Evolutionary conservation across 1,284 basidiomycete genomes (phyloP).

Genomic region (Boletus mariae): DNA sequence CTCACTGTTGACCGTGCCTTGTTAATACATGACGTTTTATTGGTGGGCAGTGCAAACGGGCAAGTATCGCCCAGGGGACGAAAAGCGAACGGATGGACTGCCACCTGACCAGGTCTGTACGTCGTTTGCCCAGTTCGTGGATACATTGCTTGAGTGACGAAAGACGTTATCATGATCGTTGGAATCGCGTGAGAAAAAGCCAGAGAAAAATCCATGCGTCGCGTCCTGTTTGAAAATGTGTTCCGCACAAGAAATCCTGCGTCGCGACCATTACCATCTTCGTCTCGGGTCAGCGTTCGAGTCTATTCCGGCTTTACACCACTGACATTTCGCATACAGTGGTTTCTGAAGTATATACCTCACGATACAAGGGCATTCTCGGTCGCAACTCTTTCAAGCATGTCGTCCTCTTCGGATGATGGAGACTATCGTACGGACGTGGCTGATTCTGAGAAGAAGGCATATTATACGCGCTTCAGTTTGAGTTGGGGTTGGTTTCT

Average conservation of each 20-base stretch:
- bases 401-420: constrained; percentile 35
- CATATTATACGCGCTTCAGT: constrained; percentile 44
- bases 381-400: too few species aligned
- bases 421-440: constrained; percentile 19
- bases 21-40: not conserved
- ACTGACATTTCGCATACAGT: too few species aligned
- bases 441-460: constrained; percentile 39
- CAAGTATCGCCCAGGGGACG: constrained; percentile 61
- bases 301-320: too few species aligned
- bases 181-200: too few species aligned
- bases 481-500: constrained; percentile 50
- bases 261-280: too few species aligned
- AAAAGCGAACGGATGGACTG: constrained; percentile 34
- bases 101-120: constrained; percentile 53
- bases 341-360: too few species aligned
- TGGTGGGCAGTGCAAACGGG: constrained; percentile 51
- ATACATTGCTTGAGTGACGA: constrained; percentile 34
- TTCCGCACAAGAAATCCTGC: not conserved
- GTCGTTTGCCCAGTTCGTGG: constrained; percentile 54
- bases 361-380: too few species aligned
- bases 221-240: not conserved
- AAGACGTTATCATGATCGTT: not conserved
- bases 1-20: not conserved
- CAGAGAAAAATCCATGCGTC: too few species aligned
- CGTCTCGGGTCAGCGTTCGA: too few species aligned